Evolutionary conservation across 441 rosid species (phyloP), one percentile per base, ranked within the genome.

Genomic region (Syzygium malaccense): DNA sequence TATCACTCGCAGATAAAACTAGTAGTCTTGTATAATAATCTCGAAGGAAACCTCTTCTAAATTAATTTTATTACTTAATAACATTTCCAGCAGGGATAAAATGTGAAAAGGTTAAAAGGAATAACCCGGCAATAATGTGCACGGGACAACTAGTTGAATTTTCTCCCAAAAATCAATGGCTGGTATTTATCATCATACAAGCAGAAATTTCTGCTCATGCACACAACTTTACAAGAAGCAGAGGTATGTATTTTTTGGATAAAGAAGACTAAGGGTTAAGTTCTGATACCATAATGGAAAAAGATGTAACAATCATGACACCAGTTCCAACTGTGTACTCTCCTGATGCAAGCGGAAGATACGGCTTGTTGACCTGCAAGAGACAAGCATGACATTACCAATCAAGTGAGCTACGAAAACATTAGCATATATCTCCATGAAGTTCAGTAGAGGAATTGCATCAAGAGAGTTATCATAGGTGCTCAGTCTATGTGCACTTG

Each of bases 341-440:
- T 87, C 99, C 99, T 30, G 99, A 97, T 49, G 99, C 99, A 92
- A 98, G 89, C 1, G 98, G 99, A 93, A 98, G 99, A 93, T 95
- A 96, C 7, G 99, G 99, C 88, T 97, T 98, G 93, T 98, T 98
- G 89, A 98, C 95, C 99, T 98, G 93, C 87, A 92, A 92, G 15
- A 55, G 49, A 89, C 54, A 89, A 56, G n/a, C 25, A 87, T 20
- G 83, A 23, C 83, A 75, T 60, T 75, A 75, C 48, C 83, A 37
- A 11, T 41, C 26, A 3, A 75, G n/a, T 0, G 4, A 37, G 83
- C 18, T 75, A 75, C 0, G 1, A 75, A 75, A 75, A 41, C 83
- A 37, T 75, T 37, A 75, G 45, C n/a, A 41, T 23, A 23, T 41
- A 23, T 75, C 83, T 23, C 51, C 51, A 41, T 37, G n/a, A 75